Conservation (phyloP, 1,284 basidiomycete species). For the Heterobasidion occidentale region DNA sequence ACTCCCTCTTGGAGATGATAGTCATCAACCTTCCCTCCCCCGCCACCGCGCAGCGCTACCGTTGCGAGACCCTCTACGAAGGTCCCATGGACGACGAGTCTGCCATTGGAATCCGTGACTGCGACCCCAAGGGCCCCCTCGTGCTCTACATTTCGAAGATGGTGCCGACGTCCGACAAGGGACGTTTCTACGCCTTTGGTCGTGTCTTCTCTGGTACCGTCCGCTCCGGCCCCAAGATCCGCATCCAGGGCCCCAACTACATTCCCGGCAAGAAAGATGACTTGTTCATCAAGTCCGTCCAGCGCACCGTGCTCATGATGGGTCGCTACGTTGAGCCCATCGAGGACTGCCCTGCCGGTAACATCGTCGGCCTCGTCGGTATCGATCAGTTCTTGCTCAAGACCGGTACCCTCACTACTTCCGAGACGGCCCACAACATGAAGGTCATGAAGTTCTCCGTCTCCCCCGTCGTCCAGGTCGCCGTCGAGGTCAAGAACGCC, state of each 20-base stretch:
- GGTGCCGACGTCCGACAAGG: slow-evolving; percentile 99
- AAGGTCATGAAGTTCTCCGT: slow-evolving; percentile 99
- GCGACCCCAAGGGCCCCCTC: slow-evolving; percentile 94
- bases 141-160: slow-evolving; percentile 99
- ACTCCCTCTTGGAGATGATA: slow-evolving; percentile 99
- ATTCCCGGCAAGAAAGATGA: slow-evolving; percentile 99
- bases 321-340: slow-evolving; percentile 98
- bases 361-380: slow-evolving; percentile 99
- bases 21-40: slow-evolving; percentile 99
- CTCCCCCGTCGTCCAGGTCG: slow-evolving; percentile 98
- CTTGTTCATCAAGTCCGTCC: slow-evolving; percentile 96
- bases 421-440: slow-evolving; percentile 99
- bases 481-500: slow-evolving; percentile 99
- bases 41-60: slow-evolving; percentile 94
- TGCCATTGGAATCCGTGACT: slow-evolving; percentile 97
- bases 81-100: slow-evolving; percentile 99
- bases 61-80: slow-evolving; percentile 99
- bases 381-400: slow-evolving; percentile 99
- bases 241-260: slow-evolving; percentile 99
- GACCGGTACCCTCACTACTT: slow-evolving; percentile 95
- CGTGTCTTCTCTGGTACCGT: slow-evolving; percentile 99
- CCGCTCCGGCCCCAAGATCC: slow-evolving; percentile 95
- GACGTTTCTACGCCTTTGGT: slow-evolving; percentile 99
- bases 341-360: slow-evolving; percentile 98
- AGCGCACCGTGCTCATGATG: slow-evolving; percentile 99